phyloP scores from a whole-genome alignment of 129 eudicot genomes.

The Chrysanthemum seticuspe region DNA sequence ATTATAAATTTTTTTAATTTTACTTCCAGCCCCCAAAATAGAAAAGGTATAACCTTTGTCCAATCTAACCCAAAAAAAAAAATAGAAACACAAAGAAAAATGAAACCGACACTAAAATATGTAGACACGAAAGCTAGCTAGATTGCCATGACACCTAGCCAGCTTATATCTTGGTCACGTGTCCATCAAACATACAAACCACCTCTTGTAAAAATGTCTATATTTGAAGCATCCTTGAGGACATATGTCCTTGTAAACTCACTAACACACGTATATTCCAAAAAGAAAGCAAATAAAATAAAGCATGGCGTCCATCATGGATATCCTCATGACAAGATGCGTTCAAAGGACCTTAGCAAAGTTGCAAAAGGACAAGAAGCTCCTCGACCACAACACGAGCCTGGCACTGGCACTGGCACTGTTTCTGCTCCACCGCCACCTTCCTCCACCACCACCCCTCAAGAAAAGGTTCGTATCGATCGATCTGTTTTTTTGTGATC shows the following conservation, averaged over 20 bases:
- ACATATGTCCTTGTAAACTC: neutral
- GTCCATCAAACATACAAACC: neutral
- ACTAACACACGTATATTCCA: neutral
- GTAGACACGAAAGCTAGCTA: neutral
- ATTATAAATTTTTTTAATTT: no score
- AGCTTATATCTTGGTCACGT: neutral
- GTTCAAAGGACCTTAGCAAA: conserved; percentile 34
- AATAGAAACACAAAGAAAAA: no score
- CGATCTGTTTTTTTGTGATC: neutral
- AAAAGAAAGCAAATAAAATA: neutral
- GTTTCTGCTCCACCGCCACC: conserved; percentile 46
- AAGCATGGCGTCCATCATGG: neutral
- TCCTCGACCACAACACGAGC: conserved; percentile 31
- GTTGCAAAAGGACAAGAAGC: conserved; percentile 47
- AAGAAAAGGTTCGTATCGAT: neutral
- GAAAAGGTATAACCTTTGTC: no score
- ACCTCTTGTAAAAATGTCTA: neutral
- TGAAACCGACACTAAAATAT: no score
- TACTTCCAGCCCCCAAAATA: no score
- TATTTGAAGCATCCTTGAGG: no score
- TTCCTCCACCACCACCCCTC: conserved; percentile 34
- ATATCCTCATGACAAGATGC: conserved; percentile 24
- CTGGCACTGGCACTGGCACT: neutral
- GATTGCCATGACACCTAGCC: neutral
- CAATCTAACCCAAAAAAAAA: no score